Conservation (phyloP, 305 asterid species). For the Euphrasia arctica region DNA sequence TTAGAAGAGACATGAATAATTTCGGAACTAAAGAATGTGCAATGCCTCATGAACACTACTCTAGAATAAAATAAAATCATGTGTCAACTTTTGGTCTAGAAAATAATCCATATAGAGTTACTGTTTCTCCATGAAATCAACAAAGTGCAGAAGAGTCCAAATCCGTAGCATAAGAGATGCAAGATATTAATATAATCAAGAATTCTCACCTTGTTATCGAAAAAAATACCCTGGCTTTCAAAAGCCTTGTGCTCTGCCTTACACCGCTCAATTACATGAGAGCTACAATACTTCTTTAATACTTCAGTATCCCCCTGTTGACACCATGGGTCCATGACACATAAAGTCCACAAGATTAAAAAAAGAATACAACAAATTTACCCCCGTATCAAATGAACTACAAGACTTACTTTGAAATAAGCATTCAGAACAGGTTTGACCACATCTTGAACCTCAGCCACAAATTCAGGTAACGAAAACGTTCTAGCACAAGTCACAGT, state of each 20-base stretch:
- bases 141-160: too few species aligned
- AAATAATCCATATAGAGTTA: neutral
- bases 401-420: conserved; percentile 69
- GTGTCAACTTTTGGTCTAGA: too few species aligned
- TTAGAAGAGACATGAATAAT: conserved; percentile 10
- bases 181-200: conserved; percentile 2
- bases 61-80: too few species aligned
- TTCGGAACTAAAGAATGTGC: neutral
- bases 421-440: conserved; percentile 86
- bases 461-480: conserved; percentile 93
- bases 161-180: too few species aligned
- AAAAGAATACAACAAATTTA: conserved; percentile 7
- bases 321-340: neutral
- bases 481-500: conserved; percentile 46
- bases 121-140: too few species aligned
- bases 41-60: too few species aligned
- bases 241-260: conserved; percentile 80
- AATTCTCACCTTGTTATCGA: conserved; percentile 74
- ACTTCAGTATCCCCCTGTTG: conserved; percentile 68
- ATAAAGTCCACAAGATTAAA: neutral
- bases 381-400: conserved; percentile 13
- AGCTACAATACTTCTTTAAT: conserved; percentile 69
- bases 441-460: conserved; percentile 91
- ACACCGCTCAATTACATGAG: conserved; percentile 79
- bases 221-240: conserved; percentile 64